These are phyloP conservation scores for Ciborinia camelliae DNA, from an alignment of 2,329 filamentous ascomycete species.

Conservation along the genomic window DNA sequence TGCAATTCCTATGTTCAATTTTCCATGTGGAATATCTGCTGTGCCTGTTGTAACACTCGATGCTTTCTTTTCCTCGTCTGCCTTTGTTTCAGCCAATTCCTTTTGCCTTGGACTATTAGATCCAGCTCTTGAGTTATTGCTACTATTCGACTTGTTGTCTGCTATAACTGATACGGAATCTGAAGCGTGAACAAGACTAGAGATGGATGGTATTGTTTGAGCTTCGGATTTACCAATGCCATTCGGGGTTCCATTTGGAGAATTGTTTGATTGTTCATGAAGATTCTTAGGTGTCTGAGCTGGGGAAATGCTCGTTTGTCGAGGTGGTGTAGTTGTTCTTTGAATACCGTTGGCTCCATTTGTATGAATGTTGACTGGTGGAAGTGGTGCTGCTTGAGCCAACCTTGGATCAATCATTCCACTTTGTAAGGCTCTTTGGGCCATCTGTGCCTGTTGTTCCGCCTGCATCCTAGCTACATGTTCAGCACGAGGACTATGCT, in stretches of 20 bases:
- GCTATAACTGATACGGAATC: constrained; percentile 33
- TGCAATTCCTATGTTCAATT: constrained; percentile 41
- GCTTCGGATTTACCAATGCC: constrained; percentile 27
- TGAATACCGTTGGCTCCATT: constrained; percentile 21
- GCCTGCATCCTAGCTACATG: constrained; percentile 39
- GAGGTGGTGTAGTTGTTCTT: constrained; percentile 30
- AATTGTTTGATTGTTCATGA: constrained; percentile 10
- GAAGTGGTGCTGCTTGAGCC: constrained; percentile 18
- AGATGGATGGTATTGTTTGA: constrained; percentile 37
- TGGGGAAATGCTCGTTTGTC: constrained; percentile 9
- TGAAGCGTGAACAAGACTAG: constrained; percentile 34
- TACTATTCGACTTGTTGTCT: constrained; percentile 35
- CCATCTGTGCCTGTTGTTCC: constrained; percentile 37
- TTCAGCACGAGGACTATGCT: constrained; percentile 40
- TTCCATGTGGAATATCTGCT: constrained; percentile 52
- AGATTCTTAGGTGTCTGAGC: constrained; percentile 20
- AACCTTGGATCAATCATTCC: constrained; percentile 31
- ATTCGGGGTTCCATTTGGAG: constrained; percentile 24
- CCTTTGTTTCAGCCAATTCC: constrained; percentile 41
- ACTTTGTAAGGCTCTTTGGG: constrained; percentile 32
- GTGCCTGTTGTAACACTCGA: not conserved
- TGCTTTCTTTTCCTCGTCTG: not conserved
- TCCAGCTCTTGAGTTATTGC: constrained; percentile 32
- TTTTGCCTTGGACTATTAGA: constrained; percentile 32
- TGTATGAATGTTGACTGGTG: constrained; percentile 27